Percentiles rank a stretch among this genome's conserved stretches.
phyloP scores from a whole-genome alignment of 495 filamentous ascomycete species.

The Bathelium albidoporum region DNA sequence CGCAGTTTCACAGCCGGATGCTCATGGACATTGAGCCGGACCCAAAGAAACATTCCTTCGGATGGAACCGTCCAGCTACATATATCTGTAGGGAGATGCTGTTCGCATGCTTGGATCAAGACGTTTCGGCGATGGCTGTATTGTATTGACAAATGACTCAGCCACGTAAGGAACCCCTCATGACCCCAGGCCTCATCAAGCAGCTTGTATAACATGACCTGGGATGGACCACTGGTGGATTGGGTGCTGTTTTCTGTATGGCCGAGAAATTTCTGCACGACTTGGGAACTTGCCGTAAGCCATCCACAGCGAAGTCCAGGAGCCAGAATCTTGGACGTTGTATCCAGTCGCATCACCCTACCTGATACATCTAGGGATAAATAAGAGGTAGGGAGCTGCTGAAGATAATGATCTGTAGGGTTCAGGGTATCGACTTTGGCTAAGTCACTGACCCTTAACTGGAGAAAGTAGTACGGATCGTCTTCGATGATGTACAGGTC shows the following conservation, averaged over 20 bases:
- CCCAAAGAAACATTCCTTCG: conserved; percentile 21
- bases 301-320: conserved; percentile 27
- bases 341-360: conserved; percentile 24
- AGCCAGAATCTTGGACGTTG: conserved; percentile 26
- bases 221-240: conserved; percentile 23
- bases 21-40: conserved; percentile 4
- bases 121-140: conserved; percentile 20
- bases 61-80: conserved; percentile 13
- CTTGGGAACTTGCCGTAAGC: conserved; percentile 23
- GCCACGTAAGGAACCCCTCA: conserved; percentile 23
- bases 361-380: conserved; percentile 9
- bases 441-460: background rate
- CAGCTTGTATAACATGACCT: conserved; percentile 25
- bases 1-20: background rate
- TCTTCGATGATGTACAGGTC: conserved; percentile 76
- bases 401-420: background rate
- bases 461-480: conserved; percentile 54
- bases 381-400: conserved; percentile 2
- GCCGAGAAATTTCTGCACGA: conserved; percentile 22
- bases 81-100: conserved; percentile 14
- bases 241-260: conserved; percentile 17
- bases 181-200: conserved; percentile 25
- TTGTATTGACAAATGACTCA: conserved; percentile 13
- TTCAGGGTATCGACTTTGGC: background rate
- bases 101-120: conserved; percentile 19